A percentile compares a stretch with the other conserved stretches of the same genome.
Conservation (phyloP, 352 stramenopile species). For the Pythium diclinum region DNA sequence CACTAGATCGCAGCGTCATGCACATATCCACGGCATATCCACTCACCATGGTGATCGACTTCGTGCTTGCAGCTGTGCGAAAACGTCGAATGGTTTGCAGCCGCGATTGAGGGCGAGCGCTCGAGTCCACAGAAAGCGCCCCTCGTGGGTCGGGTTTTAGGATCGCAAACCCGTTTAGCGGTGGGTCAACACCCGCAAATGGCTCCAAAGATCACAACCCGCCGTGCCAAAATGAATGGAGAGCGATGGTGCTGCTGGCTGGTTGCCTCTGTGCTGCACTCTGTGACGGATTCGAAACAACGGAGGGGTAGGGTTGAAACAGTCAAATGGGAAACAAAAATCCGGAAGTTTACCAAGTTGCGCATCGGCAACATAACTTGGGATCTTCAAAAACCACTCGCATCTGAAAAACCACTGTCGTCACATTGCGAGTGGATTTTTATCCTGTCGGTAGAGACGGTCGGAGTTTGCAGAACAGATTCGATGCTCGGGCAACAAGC, state of each 20-base stretch:
- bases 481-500: not conserved
- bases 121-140: conserved; percentile 33
- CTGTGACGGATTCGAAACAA: conserved; percentile 10
- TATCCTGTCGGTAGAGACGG: not conserved
- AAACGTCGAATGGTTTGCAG: conserved; percentile 36
- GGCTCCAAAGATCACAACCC: conserved; percentile 17
- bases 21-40: not conserved
- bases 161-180: conserved; percentile 12
- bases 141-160: conserved; percentile 25
- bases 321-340: conserved; percentile 5
- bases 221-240: conserved; percentile 25
- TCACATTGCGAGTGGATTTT: conserved; percentile 13
- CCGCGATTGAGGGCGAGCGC: conserved; percentile 12
- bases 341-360: conserved; percentile 14
- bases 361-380: conserved; percentile 14
- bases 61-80: conserved; percentile 27
- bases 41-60: conserved; percentile 36
- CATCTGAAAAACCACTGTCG: conserved; percentile 5
- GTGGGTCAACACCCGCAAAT: conserved; percentile 23
- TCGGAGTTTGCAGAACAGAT: not conserved
- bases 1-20: not conserved
- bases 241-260: conserved; percentile 8
- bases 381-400: not conserved
- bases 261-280: not conserved
- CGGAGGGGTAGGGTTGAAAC: conserved; percentile 27